phyloP scores from a whole-genome alignment of 2,329 filamentous ascomycete genomes.

The Emergomyces pasteurianus region DNA sequence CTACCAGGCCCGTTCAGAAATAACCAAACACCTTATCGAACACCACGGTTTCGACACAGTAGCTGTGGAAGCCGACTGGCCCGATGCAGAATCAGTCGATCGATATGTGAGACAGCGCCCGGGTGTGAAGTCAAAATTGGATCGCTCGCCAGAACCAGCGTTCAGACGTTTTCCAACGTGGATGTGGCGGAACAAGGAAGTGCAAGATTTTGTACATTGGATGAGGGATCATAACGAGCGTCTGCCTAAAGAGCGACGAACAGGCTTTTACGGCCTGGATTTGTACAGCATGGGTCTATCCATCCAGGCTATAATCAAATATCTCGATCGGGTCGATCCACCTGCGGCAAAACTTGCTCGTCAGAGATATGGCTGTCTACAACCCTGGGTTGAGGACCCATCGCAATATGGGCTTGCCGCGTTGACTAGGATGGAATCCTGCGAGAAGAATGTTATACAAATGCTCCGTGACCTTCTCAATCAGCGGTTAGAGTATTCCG shows the following conservation, averaged over 20 bases:
- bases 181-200: constrained; percentile 46
- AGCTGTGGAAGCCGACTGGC: constrained; percentile 44
- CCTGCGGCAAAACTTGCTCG: constrained; percentile 33
- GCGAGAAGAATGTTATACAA: constrained; percentile 34
- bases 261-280: constrained; percentile 41
- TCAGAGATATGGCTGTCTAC: constrained; percentile 35
- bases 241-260: constrained; percentile 19
- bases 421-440: constrained; percentile 31
- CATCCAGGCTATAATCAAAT: constrained; percentile 37
- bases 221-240: constrained; percentile 34
- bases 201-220: constrained; percentile 42
- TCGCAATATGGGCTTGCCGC: constrained; percentile 37
- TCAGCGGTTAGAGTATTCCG: constrained; percentile 32
- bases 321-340: constrained; percentile 37
- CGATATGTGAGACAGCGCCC: constrained; percentile 39
- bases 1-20: constrained; percentile 40
- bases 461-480: constrained; percentile 36
- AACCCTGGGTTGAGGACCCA: constrained; percentile 40
- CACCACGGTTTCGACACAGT: constrained; percentile 41
- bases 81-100: constrained; percentile 41
- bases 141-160: constrained; percentile 21
- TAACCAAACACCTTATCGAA: constrained; percentile 40
- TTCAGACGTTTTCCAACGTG: constrained; percentile 43
- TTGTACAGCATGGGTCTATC: constrained; percentile 39
- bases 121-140: constrained; percentile 22